phyloP scores from a whole-genome alignment of 225 moss, liverwort and hornwort species.

The Pleurozium schreberi region DNA sequence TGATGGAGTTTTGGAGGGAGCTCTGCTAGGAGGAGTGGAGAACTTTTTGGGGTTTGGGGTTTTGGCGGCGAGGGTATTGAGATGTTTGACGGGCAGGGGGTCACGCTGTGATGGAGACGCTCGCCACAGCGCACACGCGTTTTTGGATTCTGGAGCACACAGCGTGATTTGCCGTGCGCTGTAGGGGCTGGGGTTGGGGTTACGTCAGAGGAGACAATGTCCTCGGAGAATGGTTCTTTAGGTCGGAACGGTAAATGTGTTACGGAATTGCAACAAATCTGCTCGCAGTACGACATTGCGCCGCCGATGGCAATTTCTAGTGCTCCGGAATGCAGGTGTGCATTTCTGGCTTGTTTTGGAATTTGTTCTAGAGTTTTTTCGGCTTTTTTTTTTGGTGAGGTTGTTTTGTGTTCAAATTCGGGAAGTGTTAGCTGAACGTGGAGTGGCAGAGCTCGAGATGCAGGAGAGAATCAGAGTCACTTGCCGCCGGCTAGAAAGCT shows the following conservation, averaged over 20 bases:
- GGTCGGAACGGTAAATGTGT: neutral
- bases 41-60: neutral
- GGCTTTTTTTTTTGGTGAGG: neutral
- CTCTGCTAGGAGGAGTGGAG: neutral
- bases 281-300: neutral
- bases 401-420: neutral
- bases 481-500: slow-evolving; percentile 53
- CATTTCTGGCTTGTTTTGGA: neutral
- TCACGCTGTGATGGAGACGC: slow-evolving; percentile 16
- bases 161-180: neutral
- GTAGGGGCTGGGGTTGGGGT: neutral
- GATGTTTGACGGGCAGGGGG: neutral
- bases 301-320: neutral
- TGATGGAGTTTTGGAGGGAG: neutral
- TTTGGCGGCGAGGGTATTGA: neutral
- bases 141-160: slow-evolving; percentile 12
- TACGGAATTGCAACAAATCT: neutral
- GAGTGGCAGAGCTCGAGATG: slow-evolving; percentile 32
- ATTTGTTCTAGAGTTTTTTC: neutral
- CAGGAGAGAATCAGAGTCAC: slow-evolving; percentile 12
- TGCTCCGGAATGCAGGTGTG: slow-evolving; percentile 18
- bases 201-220: neutral
- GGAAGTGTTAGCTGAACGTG: neutral
- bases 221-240: neutral
- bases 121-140: slow-evolving; percentile 5